These are phyloP conservation scores for Agapanthus africanus DNA, from an alignment of 106 monocot species.

Conservation along the genomic window DNA sequence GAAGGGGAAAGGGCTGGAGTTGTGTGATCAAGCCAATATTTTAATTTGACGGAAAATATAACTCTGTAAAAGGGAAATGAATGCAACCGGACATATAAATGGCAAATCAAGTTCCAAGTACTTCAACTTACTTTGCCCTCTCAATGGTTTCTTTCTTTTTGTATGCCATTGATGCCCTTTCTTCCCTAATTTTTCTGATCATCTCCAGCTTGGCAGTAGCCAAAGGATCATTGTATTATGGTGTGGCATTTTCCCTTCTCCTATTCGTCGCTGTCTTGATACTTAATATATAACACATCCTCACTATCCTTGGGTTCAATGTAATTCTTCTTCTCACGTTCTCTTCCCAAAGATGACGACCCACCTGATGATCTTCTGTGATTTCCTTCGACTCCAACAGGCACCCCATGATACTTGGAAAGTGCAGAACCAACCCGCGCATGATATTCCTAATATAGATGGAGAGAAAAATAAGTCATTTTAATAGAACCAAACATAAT, in stretches of 20 bases:
- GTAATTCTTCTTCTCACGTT: constrained; percentile 26
- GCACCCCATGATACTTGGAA: constrained; percentile 55
- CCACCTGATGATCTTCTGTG: constrained; percentile 28
- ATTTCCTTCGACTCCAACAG: constrained; percentile 45
- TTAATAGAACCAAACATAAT: too few species aligned
- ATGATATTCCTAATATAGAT: constrained; percentile 59
- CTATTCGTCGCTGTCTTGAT: constrained; percentile 21
- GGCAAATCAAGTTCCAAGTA: too few species aligned
- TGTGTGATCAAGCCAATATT: too few species aligned
- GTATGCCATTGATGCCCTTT: constrained; percentile 52
- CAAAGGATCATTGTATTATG: constrained; percentile 76
- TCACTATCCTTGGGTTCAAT: constrained; percentile 3
- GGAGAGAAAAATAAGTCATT: too few species aligned
- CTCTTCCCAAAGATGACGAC: constrained; percentile 19
- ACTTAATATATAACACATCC: constrained; percentile 19
- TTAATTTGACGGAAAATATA: too few species aligned
- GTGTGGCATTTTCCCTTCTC: constrained; percentile 38
- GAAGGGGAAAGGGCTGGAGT: too few species aligned
- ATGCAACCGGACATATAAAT: background rate
- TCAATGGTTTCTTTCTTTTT: constrained; percentile 62
- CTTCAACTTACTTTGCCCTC: constrained; percentile 66
- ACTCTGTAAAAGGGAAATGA: background rate
- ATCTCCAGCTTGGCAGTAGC: constrained; percentile 75
- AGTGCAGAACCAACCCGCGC: constrained; percentile 60
- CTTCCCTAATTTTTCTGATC: constrained; percentile 74